Conservation (phyloP, 495 filamentous ascomycete species). For the Friedmanniomyces endolithicus region DNA sequence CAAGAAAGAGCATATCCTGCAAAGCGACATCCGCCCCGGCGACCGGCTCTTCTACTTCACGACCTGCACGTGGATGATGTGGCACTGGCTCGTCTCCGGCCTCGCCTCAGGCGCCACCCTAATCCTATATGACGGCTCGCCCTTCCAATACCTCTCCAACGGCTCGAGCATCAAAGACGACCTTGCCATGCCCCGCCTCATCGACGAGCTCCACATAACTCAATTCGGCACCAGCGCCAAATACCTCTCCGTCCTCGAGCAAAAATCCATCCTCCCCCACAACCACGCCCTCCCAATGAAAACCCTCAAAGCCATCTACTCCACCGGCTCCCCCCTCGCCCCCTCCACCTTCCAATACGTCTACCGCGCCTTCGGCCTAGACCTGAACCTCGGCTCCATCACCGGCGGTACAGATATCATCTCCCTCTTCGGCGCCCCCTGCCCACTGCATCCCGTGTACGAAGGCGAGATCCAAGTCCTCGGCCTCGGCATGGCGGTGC, state of each 20-base stretch:
- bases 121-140: constrained; percentile 79
- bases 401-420: constrained; percentile 90
- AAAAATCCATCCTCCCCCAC: constrained; percentile 55
- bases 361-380: constrained; percentile 58
- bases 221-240: constrained; percentile 90
- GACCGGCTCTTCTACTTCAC: constrained; percentile 75
- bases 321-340: constrained; percentile 80
- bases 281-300: constrained; percentile 41
- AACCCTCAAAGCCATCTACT: constrained; percentile 65
- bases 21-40: constrained; percentile 58
- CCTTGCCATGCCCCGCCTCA: constrained; percentile 56
- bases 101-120: constrained; percentile 69
- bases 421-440: constrained; percentile 79
- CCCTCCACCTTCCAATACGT: constrained; percentile 88
- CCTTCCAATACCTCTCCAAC: constrained; percentile 42
- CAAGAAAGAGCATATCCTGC: constrained; percentile 83
- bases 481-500: constrained; percentile 83
- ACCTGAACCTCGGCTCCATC: constrained; percentile 71
- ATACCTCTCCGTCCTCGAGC: constrained; percentile 84
- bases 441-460: constrained; percentile 73
- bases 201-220: constrained; percentile 61
- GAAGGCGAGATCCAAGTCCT: constrained; percentile 81
- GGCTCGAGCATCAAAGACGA: constrained; percentile 39
- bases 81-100: constrained; percentile 84
- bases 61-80: constrained; percentile 94